Evolutionary conservation across 2,329 filamentous ascomycete species (phyloP), one percentile per base, ranked within the genome.

Genomic region (Alternaria sp.): DNA sequence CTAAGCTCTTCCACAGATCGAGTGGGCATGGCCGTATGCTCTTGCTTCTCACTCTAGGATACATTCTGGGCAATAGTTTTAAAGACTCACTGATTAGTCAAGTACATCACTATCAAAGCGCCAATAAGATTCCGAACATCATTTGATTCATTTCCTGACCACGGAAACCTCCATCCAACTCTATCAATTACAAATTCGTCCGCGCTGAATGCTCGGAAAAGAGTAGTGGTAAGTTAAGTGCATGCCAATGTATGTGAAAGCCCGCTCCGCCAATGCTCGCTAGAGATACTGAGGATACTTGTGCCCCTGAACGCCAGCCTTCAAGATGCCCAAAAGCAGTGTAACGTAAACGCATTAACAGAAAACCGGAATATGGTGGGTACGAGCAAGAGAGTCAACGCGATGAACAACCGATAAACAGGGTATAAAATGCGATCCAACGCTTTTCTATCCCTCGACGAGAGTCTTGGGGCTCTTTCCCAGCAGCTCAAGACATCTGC

Each of bases 401-500:
- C 41, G 58, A 70, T 69, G 60, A 64, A 54, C 44, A 46, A 62
- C 64, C 64, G 58, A 68, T 64, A 57, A 64, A 59, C 60, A 65
- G 70, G 71, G 68, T 73, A 69, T 72, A 70, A 62, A 49, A 30
- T 54, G 63, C 58, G 25, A 46, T 54, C 55, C 59, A 51, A 50
- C 32, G 30, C 16, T 63, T 79, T 68, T 62, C 78, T 70, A 95
- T 41, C 91, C 92, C 79, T 97, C 93, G 66, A 95, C 92, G 67
- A 96, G 89, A 49, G 90, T 85, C 80, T 94, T 94, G 32, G 90
- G 89, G 72, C 85, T 89, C 78, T 92, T 91, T 52, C 91, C 92
- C 34, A 97, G 82, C 4, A 97, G 85, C 79, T 97, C 94, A 41
- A 97, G 85, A 77, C 93, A 98, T 70, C 93, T 88, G 74, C 94